Evolutionary conservation across 1,284 basidiomycete genomes (phyloP).

Genomic region (Malassezia nana): DNA sequence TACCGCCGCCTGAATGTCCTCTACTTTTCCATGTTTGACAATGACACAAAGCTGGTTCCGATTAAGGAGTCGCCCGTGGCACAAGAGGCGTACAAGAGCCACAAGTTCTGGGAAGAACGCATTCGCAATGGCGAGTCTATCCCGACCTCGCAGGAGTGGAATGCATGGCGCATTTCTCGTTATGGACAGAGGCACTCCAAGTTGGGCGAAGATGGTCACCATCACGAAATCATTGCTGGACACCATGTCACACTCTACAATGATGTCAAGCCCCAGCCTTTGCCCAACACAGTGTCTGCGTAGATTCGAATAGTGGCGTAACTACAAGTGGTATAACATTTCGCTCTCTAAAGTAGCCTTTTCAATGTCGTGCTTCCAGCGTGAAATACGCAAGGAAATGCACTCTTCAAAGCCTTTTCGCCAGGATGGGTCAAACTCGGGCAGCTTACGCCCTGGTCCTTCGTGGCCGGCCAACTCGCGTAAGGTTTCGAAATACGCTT

Average conservation of each 20-base stretch:
- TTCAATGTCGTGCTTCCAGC: background rate
- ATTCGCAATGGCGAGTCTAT: slow-evolving; percentile 21
- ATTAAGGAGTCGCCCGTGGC: slow-evolving; percentile 44
- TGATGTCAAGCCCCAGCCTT: slow-evolving; percentile 3
- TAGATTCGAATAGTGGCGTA: background rate
- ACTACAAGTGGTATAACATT: background rate
- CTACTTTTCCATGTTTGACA: slow-evolving; percentile 49
- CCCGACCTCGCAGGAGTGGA: slow-evolving; percentile 40
- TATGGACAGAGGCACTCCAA: slow-evolving; percentile 37
- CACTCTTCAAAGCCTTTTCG: background rate
- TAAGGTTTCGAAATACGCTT: background rate
- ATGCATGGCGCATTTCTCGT: slow-evolving; percentile 29
- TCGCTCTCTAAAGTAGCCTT: background rate
- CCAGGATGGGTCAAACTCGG: background rate
- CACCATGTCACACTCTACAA: slow-evolving; percentile 32
- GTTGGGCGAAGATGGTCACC: slow-evolving; percentile 36
- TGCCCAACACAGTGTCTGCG: background rate
- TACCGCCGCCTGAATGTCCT: slow-evolving; percentile 49
- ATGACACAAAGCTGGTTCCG: slow-evolving; percentile 43
- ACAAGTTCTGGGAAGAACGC: slow-evolving; percentile 29
- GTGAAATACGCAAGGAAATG: background rate
- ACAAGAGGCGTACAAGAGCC: slow-evolving; percentile 20
- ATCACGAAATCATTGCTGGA: slow-evolving; percentile 34
- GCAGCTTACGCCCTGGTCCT: background rate
- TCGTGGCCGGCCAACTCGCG: background rate